Conservation (phyloP, 768 basidiomycete species). For the Hygrophoropsis aurantiaca region DNA sequence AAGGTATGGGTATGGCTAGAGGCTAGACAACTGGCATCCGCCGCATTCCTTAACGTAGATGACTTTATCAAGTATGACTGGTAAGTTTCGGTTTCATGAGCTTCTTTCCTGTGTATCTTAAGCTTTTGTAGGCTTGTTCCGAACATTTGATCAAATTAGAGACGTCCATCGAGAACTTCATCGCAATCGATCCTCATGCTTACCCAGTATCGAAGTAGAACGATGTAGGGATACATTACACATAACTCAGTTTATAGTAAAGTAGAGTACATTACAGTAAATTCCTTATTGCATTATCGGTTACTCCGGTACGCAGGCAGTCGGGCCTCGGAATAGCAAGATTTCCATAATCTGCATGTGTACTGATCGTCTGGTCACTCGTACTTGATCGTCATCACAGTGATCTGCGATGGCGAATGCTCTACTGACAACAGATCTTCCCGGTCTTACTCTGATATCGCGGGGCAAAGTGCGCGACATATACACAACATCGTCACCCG, state of each 20-base stretch:
- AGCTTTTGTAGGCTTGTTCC: constrained; percentile 48
- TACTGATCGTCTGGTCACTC: too few relatives aligned
- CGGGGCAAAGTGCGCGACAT: constrained; percentile 97
- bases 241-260: too few relatives aligned
- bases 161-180: neutral
- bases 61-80: constrained; percentile 85
- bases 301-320: too few relatives aligned
- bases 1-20: constrained; percentile 96
- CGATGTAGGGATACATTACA: too few relatives aligned
- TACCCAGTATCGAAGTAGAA: too few relatives aligned
- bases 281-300: too few relatives aligned
- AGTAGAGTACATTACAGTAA: too few relatives aligned
- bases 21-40: constrained; percentile 81
- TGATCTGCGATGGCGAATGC: constrained; percentile 25
- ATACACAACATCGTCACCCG: constrained; percentile 70
- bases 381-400: too few relatives aligned
- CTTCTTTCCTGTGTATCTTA: neutral
- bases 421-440: constrained; percentile 56
- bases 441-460: constrained; percentile 68
- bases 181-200: too few relatives aligned
- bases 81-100: constrained; percentile 45
- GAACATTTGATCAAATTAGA: constrained; percentile 34
- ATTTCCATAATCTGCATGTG: too few relatives aligned
- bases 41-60: constrained; percentile 79
- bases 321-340: too few relatives aligned